A percentile compares a stretch with the other conserved stretches of the same genome.
Conservation (phyloP, 148 eudicot genomes). For the Nepenthes mirabilis region DNA sequence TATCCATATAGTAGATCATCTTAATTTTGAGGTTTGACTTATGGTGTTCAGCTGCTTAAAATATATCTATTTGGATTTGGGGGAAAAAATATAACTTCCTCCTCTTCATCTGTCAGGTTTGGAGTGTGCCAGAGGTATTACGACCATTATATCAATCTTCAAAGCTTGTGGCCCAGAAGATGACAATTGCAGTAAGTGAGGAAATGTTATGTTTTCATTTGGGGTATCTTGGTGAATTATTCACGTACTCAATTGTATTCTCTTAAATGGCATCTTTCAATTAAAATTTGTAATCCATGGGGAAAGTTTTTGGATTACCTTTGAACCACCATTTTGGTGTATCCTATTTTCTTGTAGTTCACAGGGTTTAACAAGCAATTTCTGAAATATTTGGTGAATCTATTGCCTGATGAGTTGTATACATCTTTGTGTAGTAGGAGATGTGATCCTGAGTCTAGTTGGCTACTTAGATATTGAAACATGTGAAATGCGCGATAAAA, state of each 20-base stretch:
- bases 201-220: not conserved
- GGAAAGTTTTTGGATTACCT: no score
- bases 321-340: no score
- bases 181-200: constrained; percentile 77
- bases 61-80: not conserved
- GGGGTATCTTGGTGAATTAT: not conserved
- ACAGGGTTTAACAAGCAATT: no score
- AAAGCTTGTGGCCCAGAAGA: constrained; percentile 81
- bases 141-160: constrained; percentile 92
- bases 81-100: constrained; percentile 1
- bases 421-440: no score
- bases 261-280: not conserved
- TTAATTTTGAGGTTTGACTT: constrained; percentile 67
- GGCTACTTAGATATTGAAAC: no score
- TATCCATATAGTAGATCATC: constrained; percentile 85
- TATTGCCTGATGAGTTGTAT: no score
- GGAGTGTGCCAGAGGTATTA: constrained; percentile 95
- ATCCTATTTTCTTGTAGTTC: no score
- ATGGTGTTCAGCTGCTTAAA: not conserved
- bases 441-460: no score
- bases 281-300: not conserved
- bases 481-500: no score
- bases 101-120: constrained; percentile 35
- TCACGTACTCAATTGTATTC: not conserved
- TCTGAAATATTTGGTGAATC: no score